phyloP scores from a whole-genome alignment of 768 basidiomycete species.

The Trametes cubensis region DNA sequence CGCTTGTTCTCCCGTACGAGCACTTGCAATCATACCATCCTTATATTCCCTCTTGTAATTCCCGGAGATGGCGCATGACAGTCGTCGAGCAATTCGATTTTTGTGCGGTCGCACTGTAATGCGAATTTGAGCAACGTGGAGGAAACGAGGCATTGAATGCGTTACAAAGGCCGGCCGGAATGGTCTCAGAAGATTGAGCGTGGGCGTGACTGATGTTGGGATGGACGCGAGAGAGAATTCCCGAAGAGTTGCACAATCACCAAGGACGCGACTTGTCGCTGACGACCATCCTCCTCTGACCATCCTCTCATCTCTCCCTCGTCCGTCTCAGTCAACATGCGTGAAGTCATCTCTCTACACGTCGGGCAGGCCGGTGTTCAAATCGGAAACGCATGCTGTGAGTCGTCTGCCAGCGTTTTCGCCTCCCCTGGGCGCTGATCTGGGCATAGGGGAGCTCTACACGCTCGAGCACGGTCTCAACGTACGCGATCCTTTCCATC shows the following conservation, averaged over 20 bases:
- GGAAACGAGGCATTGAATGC: background rate
- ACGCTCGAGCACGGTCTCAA: slow-evolving; percentile 96
- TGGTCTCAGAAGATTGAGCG: slow-evolving; percentile 3
- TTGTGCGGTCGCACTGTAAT: background rate
- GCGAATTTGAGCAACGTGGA: background rate
- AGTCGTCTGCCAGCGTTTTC: slow-evolving; percentile 38
- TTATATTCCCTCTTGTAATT: slow-evolving; percentile 29
- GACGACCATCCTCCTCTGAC: slow-evolving; percentile 14
- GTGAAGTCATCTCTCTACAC: slow-evolving; percentile 95
- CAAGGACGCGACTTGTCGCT: slow-evolving; percentile 17
- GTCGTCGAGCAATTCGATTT: slow-evolving; percentile 8
- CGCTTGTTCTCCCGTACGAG: slow-evolving; percentile 29
- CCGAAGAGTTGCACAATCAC: slow-evolving; percentile 8
- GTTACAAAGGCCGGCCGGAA: background rate
- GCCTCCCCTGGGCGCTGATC: slow-evolving; percentile 1
- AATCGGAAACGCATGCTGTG: slow-evolving; percentile 95
- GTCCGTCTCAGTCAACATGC: slow-evolving; percentile 51
- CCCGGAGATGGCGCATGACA: slow-evolving; percentile 12
- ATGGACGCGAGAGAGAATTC: slow-evolving; percentile 14
- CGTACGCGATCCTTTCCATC: slow-evolving; percentile 44
- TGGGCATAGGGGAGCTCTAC: slow-evolving; percentile 85
- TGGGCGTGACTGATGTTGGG: slow-evolving; percentile 12
- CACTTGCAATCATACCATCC: slow-evolving; percentile 35
- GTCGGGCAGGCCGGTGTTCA: slow-evolving; percentile 97
- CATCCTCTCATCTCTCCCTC: slow-evolving; percentile 21